phyloP scores from a whole-genome alignment of 371 early-diverging fungal genomes.

The Circinella umbellata region DNA sequence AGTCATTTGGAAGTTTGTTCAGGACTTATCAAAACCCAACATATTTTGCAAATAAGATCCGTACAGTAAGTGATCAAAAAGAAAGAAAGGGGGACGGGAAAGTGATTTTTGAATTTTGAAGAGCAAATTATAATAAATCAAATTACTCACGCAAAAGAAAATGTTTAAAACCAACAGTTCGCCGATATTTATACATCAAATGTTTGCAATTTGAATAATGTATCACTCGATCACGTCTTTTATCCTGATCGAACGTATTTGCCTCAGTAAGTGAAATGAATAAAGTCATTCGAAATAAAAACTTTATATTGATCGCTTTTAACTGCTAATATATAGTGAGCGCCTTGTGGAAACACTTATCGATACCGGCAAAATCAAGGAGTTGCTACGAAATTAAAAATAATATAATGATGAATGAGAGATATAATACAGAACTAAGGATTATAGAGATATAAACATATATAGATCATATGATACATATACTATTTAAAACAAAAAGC shows the following conservation, averaged over 20 bases:
- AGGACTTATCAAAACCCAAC: conserved; percentile 69
- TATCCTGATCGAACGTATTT: conserved; percentile 67
- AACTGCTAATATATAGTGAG: conserved; percentile 31
- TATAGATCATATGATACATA: no score
- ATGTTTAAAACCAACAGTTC: conserved; percentile 20
- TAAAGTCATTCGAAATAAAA: no score
- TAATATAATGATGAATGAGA: background rate
- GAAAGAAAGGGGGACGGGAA: no score
- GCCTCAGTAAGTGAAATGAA: conserved; percentile 56
- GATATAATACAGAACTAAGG: background rate
- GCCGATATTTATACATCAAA: conserved; percentile 64
- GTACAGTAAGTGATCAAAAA: conserved; percentile 28
- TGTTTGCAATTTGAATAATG: conserved; percentile 57
- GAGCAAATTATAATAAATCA: no score
- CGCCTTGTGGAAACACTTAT: conserved; percentile 49
- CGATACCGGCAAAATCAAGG: conserved; percentile 39
- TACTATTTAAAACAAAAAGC: no score
- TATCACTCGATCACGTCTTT: conserved; percentile 66
- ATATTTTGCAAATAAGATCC: conserved; percentile 68
- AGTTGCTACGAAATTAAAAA: conserved; percentile 1
- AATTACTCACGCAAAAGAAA: no score
- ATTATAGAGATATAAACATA: no score
- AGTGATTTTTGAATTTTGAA: no score
- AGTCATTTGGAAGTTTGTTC: conserved; percentile 72
- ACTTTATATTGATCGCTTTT: background rate